These are phyloP conservation scores for Eremochloa ophiuroides DNA, from an alignment of 176 grass and related monocot genomes.

Conservation along the genomic window DNA sequence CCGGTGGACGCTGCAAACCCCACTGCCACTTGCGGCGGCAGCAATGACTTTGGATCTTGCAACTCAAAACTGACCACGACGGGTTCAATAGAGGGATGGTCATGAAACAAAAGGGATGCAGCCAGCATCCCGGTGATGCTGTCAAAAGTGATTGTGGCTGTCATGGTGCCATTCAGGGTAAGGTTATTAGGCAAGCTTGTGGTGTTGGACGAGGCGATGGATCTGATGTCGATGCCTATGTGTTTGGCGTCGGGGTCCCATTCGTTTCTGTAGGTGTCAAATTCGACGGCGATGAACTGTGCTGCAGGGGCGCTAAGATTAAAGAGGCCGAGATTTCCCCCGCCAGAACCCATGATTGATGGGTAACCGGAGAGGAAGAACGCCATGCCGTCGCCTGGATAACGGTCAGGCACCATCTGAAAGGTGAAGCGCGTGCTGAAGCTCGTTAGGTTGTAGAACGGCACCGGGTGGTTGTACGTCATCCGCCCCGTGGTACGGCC, in stretches of 20 bases:
- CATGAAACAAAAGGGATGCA: not conserved
- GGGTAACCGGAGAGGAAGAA: conserved; percentile 12
- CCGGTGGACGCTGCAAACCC: not conserved
- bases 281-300: not conserved
- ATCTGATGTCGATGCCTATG: not conserved
- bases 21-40: not conserved
- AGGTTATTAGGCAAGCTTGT: not conserved
- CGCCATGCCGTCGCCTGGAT: not conserved
- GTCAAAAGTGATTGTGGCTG: not conserved
- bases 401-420: not conserved
- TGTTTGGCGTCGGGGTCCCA: not conserved
- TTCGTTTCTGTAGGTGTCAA: not conserved
- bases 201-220: not conserved
- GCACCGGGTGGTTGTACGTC: not conserved
- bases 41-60: not conserved
- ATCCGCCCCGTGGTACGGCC: not conserved
- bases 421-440: not conserved
- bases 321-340: not conserved
- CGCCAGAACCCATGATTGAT: not conserved
- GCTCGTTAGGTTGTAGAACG: not conserved
- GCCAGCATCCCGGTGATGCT: not conserved
- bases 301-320: not conserved
- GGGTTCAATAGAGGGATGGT: not conserved
- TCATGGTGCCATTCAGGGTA: not conserved
- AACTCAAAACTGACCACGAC: not conserved